Base-by-base conservation (phyloP, 73 alveolate species). In the Symbiodinium pilosum region DNA sequence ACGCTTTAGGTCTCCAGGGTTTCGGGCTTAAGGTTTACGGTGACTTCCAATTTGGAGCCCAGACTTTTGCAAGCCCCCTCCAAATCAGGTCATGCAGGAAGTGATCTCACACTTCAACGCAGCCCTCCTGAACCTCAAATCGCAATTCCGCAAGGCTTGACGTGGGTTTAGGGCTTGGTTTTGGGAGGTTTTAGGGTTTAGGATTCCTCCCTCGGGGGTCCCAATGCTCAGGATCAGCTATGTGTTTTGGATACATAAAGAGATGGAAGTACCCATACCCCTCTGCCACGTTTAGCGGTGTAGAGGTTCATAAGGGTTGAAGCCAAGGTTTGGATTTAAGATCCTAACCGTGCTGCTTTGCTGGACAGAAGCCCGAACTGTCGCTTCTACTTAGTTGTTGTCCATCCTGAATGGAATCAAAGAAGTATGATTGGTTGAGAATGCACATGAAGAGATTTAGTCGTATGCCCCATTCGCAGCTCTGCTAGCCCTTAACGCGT, bases 101-200 rank as follows among this genome's bases (percentile, higher is more conserved):
- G 98, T 92, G 56, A 77, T 92, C 41, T 92, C 92, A 6, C 98
- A 92, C 84, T 92, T 92, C 92, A 92, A 92, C 84, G 98, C 98
- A 47, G 98, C 98, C 2, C 84, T 92, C 26, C 59, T 47, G 98
- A 92, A 92, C 83, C 56, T 92, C 43, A 92, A 92, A 83, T 92
- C 98, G 42, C 98, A 92, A 32, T 92, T 92, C 43, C 87, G 98
- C 52, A 89, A 89, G 87, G 96, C 71, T 4, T 1, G 44, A 16
- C 1, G 2, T 18, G 43, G 84, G 84, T 11, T 47, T 16, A 7
- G 64, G 64, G 64, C 64, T 47, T 16, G 16, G 64, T 47, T 52
- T 52, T 28, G 69, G 69, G 69, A 5, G 12, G 14, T 5, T 1
- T 5, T 52, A 1, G 3, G 3, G 69, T 52, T 52, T 52, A 52